A percentile compares a stretch with the other conserved stretches of the same genome.
phyloP scores from a whole-genome alignment of 495 filamentous ascomycete species.

The Pyrenopolyporus hunteri region DNA sequence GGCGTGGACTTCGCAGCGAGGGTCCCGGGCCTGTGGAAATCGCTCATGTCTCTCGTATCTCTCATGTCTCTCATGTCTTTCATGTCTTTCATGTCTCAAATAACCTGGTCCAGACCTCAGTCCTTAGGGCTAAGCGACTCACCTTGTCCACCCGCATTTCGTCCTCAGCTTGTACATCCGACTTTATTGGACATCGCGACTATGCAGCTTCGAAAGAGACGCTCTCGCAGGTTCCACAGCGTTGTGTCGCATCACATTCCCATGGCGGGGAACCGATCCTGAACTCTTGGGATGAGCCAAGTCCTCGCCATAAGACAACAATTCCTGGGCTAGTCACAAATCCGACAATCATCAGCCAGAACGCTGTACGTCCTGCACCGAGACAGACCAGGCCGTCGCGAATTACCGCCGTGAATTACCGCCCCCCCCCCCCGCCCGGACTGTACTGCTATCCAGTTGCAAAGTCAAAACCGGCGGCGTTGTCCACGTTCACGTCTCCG shows the following conservation, averaged over 20 bases:
- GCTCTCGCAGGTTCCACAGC: slow-evolving; percentile 2
- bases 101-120: slow-evolving; percentile 11
- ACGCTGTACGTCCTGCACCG: no score
- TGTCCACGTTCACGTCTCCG: no score
- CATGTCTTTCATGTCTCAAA: slow-evolving; percentile 18
- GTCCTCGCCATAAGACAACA: neutral
- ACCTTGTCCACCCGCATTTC: slow-evolving; percentile 2
- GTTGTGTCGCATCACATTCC: slow-evolving; percentile 10
- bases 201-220: neutral
- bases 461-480: slow-evolving; percentile 2
- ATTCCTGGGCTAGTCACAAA: no score
- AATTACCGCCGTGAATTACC: no score
- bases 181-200: slow-evolving; percentile 8
- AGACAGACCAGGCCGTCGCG: no score
- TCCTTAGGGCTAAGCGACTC: slow-evolving; percentile 7
- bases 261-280: slow-evolving; percentile 2
- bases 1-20: no score
- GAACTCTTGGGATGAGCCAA: neutral
- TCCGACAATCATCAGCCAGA: no score
- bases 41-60: slow-evolving; percentile 12
- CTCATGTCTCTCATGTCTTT: neutral
- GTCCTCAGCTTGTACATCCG: slow-evolving; percentile 22
- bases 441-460: no score
- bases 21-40: slow-evolving; percentile 12
- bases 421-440: no score